Percentiles rank a stretch among this genome's conserved stretches.
Evolutionary conservation across 768 basidiomycete genomes (phyloP).

Genomic region (Kwoniella dendrophila): DNA sequence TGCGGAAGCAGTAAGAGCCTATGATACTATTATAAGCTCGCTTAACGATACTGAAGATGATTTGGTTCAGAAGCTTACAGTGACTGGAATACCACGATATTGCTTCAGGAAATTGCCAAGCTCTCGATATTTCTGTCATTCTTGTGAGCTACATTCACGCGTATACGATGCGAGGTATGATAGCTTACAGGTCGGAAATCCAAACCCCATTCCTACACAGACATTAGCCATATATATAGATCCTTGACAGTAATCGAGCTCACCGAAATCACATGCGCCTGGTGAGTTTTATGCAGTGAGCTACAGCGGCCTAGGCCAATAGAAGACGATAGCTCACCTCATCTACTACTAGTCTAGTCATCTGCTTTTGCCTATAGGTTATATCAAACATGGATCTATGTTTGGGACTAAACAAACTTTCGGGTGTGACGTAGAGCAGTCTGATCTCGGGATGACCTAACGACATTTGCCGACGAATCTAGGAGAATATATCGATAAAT

Average conservation of each 20-base stretch:
- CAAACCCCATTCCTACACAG: constrained; percentile 51
- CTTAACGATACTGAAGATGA: background rate
- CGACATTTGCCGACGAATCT: constrained; percentile 48
- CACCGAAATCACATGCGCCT: constrained; percentile 56
- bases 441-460: constrained; percentile 51
- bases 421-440: constrained; percentile 54
- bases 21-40: constrained; percentile 1
- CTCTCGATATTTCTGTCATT: constrained; percentile 47
- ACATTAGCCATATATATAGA: too few species aligned
- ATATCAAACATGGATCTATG: constrained; percentile 33
- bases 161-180: background rate
- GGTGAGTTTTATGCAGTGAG: background rate
- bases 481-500: background rate
- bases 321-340: constrained; percentile 38
- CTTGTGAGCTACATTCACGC: background rate
- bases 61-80: constrained; percentile 34
- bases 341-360: constrained; percentile 54
- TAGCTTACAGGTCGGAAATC: constrained; percentile 45
- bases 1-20: constrained; percentile 57
- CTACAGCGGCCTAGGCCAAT: background rate
- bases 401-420: constrained; percentile 41
- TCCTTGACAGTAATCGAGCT: constrained; percentile 5
- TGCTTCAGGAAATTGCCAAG: constrained; percentile 50
- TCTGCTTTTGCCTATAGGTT: constrained; percentile 48
- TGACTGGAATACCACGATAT: constrained; percentile 53